Percentiles rank a stretch among this genome's conserved stretches.
Conservation (phyloP, 2,329 filamentous ascomycete species). For the Chlorencoelia australis region DNA sequence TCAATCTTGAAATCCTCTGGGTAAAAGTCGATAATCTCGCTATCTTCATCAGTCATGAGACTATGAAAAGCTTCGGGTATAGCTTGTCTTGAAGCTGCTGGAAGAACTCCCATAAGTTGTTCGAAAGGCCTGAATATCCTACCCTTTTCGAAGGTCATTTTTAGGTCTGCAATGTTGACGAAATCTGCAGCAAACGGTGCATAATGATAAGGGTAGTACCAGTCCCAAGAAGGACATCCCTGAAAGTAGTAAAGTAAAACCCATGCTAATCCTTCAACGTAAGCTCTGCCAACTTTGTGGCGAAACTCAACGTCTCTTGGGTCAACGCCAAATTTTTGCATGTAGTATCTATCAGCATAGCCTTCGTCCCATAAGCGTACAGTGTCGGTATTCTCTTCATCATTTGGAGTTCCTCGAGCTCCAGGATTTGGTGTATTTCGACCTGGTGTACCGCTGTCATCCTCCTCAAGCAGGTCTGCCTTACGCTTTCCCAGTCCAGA, state of each 20-base stretch:
- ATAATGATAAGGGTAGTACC: slow-evolving; percentile 98
- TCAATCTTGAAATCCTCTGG: slow-evolving; percentile 90
- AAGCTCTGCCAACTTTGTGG: slow-evolving; percentile 78
- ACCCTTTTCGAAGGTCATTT: slow-evolving; percentile 74
- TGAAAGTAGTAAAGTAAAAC: slow-evolving; percentile 96
- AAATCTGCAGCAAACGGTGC: slow-evolving; percentile 97
- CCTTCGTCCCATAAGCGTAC: slow-evolving; percentile 92
- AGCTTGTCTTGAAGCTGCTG: slow-evolving; percentile 84
- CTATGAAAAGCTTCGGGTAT: slow-evolving; percentile 81
- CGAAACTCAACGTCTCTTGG: slow-evolving; percentile 77
- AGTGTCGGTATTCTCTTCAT: slow-evolving; percentile 64
- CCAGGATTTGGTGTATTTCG: slow-evolving; percentile 45
- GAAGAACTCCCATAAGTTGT: slow-evolving; percentile 95
- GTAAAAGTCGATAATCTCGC: slow-evolving; percentile 95
- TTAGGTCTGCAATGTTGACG: slow-evolving; percentile 67
- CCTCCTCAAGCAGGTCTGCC: slow-evolving; percentile 56
- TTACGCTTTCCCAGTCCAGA: slow-evolving; percentile 67
- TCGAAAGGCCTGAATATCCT: slow-evolving; percentile 85
- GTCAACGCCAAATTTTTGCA: slow-evolving; percentile 86
- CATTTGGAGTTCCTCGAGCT: slow-evolving; percentile 37
- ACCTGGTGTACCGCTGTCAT: slow-evolving; percentile 46
- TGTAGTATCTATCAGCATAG: slow-evolving; percentile 91
- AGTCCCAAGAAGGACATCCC: slow-evolving; percentile 96
- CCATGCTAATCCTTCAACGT: slow-evolving; percentile 92
- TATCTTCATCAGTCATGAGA: slow-evolving; percentile 80